Evolutionary conservation across 768 basidiomycete genomes (phyloP).

Genomic region (Calocera viscosa): DNA sequence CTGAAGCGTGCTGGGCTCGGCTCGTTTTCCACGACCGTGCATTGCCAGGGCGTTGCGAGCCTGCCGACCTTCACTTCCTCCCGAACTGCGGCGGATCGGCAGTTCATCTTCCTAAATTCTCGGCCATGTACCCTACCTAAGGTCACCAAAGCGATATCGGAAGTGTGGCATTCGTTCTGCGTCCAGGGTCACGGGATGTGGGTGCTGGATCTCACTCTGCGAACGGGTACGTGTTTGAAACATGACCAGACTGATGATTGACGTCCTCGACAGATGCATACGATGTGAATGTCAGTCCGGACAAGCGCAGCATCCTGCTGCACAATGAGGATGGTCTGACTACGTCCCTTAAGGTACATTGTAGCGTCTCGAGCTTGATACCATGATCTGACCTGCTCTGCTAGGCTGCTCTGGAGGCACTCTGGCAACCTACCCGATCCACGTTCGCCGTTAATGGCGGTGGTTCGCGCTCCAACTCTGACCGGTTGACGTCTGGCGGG

Average conservation of each 20-base stretch:
- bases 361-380: not conserved
- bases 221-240: constrained; percentile 44
- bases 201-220: constrained; percentile 69
- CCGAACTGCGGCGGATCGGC: constrained; percentile 66
- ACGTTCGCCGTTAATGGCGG: constrained; percentile 46
- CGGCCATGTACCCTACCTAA: constrained; percentile 72
- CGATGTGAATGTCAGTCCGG: constrained; percentile 92
- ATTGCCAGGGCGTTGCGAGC: not conserved
- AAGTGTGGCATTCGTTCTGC: constrained; percentile 79
- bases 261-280: constrained; percentile 42
- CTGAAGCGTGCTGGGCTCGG: constrained; percentile 33
- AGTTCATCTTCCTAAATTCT: constrained; percentile 88
- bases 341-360: constrained; percentile 55
- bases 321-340: constrained; percentile 78
- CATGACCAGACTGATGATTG: not conserved
- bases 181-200: constrained; percentile 64
- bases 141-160: constrained; percentile 81
- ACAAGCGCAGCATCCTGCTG: constrained; percentile 89
- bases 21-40: not conserved
- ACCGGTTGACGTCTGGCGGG: constrained; percentile 12
- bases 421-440: constrained; percentile 58
- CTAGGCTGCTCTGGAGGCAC: constrained; percentile 52
- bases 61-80: constrained; percentile 43
- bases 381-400: not conserved
- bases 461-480: not conserved